Percentiles rank a stretch among this genome's conserved stretches.
Conservation (phyloP, 768 basidiomycete genomes). For the Nidularia sp. region DNA sequence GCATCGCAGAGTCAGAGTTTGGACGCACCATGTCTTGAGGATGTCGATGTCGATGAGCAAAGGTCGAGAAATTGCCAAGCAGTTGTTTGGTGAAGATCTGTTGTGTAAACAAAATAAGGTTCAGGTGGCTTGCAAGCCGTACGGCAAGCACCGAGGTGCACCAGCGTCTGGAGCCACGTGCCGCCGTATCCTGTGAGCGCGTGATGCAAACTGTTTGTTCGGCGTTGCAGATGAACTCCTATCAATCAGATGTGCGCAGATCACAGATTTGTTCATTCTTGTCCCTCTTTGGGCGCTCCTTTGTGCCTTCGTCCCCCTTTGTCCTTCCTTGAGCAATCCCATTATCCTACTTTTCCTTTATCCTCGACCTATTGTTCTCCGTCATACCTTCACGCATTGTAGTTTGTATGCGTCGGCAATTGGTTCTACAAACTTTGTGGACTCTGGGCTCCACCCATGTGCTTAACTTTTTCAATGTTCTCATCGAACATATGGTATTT, state of each 20-base stretch:
- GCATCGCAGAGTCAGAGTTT: constrained; percentile 3
- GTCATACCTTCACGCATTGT: neutral
- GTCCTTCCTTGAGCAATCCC: constrained; percentile 21
- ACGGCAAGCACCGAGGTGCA: constrained; percentile 11
- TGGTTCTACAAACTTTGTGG: no score
- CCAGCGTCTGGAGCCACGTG: neutral
- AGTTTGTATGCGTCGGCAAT: no score
- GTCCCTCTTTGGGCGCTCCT: constrained; percentile 12
- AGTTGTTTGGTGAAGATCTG: constrained; percentile 30
- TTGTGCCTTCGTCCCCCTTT: constrained; percentile 19
- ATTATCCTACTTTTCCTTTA: constrained; percentile 13
- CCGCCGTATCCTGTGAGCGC: no score
- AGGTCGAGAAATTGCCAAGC: constrained; percentile 16
- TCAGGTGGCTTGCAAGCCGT: constrained; percentile 50
- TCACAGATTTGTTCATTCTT: neutral
- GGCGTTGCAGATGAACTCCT: no score
- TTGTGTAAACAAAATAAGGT: constrained; percentile 50
- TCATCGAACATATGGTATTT: no score
- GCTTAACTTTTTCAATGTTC: no score
- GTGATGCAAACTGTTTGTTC: no score
- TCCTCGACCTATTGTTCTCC: neutral
- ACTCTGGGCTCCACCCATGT: no score
- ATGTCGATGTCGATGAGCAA: constrained; percentile 55
- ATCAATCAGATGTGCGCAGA: no score
- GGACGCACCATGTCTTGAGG: constrained; percentile 67